Base-by-base conservation (phyloP, 73 alveolate species). In the Paramecium sexaurelia region DNA sequence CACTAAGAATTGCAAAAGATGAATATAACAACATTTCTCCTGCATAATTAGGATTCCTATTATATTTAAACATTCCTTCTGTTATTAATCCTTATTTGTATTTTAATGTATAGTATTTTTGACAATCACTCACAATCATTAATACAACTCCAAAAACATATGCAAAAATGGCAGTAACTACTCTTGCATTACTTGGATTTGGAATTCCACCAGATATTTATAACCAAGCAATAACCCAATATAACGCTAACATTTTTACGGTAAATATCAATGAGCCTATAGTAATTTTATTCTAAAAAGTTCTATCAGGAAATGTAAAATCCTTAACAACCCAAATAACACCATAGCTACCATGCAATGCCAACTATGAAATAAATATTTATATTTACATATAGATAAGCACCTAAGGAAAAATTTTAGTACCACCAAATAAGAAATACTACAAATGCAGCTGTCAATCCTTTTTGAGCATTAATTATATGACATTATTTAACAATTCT, bases 261-360 rank as follows among this genome's bases (percentile, higher is more conserved):
- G 86, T 51, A 9, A 40, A 19, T n/a, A 94, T 26, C 29, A 67
- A 33, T 2, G 94, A 57, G 3, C 91, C 22, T 41, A 97, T 17
- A 6, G 99, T 91, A 32, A 92, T 75, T 57, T 92, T 93, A 9
- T 29, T 43, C 45, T 98, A 93, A 83, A 96, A 98, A 20, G 91
- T 85, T 69, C 93, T 91, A 92, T 98, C 99, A 6, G 99, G 99
- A 85, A 95, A 97, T 29, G 94, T 94, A 84, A 92, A 71, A 92
- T 98, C 99, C 89, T 98, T 98, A 20, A 98, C 32, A 24, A 98
- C 92, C 99, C 99, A 98, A 43, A 97, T 90, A 39, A 95, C 32
- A 2, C 99, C 99, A 91, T 98, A 98, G 22, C 99, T 91, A n/a
- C 99, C 99, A 92, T 98, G 99, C 41, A 98, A 85, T n/a, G 93